Evolutionary conservation across 257 asterid species (phyloP).

Genomic region (Jacaranda copaia): DNA sequence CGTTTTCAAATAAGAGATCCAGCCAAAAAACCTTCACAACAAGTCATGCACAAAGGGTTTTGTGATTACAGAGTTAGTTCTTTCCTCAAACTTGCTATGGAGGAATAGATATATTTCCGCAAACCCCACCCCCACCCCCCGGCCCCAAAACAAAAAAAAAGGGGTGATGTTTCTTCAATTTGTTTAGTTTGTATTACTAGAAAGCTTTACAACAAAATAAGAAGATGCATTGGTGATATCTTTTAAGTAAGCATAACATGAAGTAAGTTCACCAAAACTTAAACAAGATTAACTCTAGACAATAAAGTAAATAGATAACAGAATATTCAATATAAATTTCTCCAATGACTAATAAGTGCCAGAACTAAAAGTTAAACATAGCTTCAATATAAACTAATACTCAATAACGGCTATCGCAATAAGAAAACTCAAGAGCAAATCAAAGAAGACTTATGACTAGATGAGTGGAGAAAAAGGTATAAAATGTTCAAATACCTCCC

Average conservation of each 20-base stretch:
- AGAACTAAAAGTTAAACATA: background rate
- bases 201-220: background rate
- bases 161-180: background rate
- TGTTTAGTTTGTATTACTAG: background rate
- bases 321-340: background rate
- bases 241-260: background rate
- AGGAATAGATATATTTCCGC: background rate
- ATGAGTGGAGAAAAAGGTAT: background rate
- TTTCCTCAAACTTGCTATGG: background rate
- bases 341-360: background rate
- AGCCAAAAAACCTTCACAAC: background rate
- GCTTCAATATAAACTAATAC: background rate
- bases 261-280: background rate
- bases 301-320: background rate
- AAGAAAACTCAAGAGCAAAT: background rate
- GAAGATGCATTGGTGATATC: background rate
- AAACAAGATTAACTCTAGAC: background rate
- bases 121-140: background rate
- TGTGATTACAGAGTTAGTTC: background rate
- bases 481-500: slow-evolving; percentile 64
- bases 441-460: background rate
- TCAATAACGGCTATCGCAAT: background rate
- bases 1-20: background rate
- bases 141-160: background rate
- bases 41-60: too few species aligned